phyloP scores from a whole-genome alignment of 2,329 filamentous ascomycete genomes.

The Exophiala calicioides region DNA sequence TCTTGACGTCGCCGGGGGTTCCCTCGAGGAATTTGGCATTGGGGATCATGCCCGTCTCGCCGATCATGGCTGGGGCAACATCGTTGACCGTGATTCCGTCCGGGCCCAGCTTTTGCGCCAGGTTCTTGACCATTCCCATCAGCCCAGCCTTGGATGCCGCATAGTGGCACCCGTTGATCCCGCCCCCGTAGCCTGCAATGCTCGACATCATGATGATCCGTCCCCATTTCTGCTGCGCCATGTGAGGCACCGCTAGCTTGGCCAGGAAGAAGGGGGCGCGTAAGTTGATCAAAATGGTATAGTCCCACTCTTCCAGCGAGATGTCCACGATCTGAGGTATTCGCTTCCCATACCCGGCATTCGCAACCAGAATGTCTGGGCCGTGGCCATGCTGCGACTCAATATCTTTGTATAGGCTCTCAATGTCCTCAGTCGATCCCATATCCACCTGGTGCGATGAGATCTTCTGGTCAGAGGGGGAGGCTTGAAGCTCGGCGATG shows the following conservation, averaged over 20 bases:
- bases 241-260: conserved; percentile 61
- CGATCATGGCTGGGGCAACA: conserved; percentile 70
- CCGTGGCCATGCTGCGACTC: conserved; percentile 53
- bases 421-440: conserved; percentile 54
- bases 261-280: conserved; percentile 63
- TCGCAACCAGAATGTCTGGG: conserved; percentile 66
- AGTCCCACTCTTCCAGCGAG: conserved; percentile 63
- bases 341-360: conserved; percentile 67
- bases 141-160: conserved; percentile 62
- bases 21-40: conserved; percentile 53
- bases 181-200: conserved; percentile 63
- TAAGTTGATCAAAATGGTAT: conserved; percentile 63
- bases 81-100: conserved; percentile 67
- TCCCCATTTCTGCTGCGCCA: conserved; percentile 63
- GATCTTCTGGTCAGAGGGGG: conserved; percentile 39
- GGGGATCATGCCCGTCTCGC: conserved; percentile 64
- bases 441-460: conserved; percentile 62
- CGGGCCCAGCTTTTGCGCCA: conserved; percentile 60
- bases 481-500: conserved; percentile 40
- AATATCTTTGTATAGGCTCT: conserved; percentile 58
- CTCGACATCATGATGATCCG: conserved; percentile 65
- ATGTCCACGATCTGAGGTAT: conserved; percentile 60
- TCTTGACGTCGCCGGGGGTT: conserved; percentile 59
- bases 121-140: conserved; percentile 66
- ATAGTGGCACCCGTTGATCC: conserved; percentile 62